Conservation (phyloP, 257 asterid genomes). For the Solanum dulcamara region DNA sequence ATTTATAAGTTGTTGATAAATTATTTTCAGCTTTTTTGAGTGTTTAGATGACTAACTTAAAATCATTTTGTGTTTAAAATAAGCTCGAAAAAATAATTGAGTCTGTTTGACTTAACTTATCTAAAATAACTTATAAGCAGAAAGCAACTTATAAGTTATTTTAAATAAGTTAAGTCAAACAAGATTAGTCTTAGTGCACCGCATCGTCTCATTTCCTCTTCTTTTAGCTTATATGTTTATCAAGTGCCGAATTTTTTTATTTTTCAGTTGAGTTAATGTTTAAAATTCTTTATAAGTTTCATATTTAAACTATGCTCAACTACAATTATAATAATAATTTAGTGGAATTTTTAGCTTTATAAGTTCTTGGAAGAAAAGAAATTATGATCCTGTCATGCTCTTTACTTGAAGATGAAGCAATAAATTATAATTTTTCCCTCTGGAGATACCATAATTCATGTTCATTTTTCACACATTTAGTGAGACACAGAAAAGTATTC, state of each 20-base stretch:
- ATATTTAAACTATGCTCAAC: neutral
- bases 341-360: neutral
- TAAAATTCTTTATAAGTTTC: neutral
- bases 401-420: constrained; percentile 8
- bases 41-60: too few relatives aligned
- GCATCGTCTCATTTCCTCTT: neutral
- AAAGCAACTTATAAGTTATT: too few relatives aligned
- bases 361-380: constrained; percentile 1
- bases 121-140: too few relatives aligned
- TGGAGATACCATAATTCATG: constrained; percentile 12
- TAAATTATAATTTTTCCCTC: neutral
- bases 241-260: rapidly evolving
- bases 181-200: neutral
- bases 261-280: neutral
- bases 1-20: too few relatives aligned
- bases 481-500: constrained; percentile 6
- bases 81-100: too few relatives aligned
- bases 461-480: constrained; percentile 11
- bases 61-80: too few relatives aligned
- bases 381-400: constrained; percentile 1
- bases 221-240: neutral
- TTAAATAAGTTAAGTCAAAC: too few relatives aligned
- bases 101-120: too few relatives aligned
- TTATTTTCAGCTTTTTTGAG: too few relatives aligned
- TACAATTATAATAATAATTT: too few relatives aligned